Evolutionary conservation across 306 rosid species (phyloP), one percentile per base, ranked within the genome.

Genomic region (Ormosia semicastrata): DNA sequence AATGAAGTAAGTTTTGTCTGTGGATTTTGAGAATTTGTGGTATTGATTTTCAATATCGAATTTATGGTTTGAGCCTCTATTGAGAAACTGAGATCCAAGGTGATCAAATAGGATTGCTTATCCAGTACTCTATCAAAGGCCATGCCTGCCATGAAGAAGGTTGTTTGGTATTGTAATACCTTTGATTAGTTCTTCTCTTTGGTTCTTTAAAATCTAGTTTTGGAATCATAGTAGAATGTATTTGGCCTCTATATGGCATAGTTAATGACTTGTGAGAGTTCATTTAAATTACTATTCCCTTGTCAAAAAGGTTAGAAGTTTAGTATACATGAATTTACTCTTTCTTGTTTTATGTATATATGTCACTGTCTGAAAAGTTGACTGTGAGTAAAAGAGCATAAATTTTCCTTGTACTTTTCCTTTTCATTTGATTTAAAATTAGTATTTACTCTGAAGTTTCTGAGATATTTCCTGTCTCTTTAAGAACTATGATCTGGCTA

Each of bases 141-240:
- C 78, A 86, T 89, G 84, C 85, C 87, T 60, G 79, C 88, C 59
- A 59, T 68, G 79, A 89, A 69, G 75, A 86, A 88, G 85, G 89
- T 10, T 24, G 24, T 24, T 24, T 24, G 24, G 24, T 24, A 52
- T 34, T 73, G 9, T 18, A 18, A 34, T 63, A 50, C 46, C 7
- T 66, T 47, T 5, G 13, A 14, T 29, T 70, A 6, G 43, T 44
- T 37, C 7, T 66, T 62, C 5, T 57, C 36, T 8, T 30, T 65
- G n/a, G 4, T 24, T 24, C 24, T 24, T 24, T 24, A 24, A 24
- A 57, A 13, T 39, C 12, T 34, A 4, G 12, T 33, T 57, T 12
- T 40, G 7, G 8, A 11, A 34, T 75, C 43, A 6, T 43, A 24
- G 49, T 40, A 62, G 69, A 34, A 43, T 65, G 50, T 47, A 62